A percentile compares a stretch with the other conserved stretches of the same genome.
Conservation (phyloP, 805 yeast genomes). For the Barnettozyma siamensis region DNA sequence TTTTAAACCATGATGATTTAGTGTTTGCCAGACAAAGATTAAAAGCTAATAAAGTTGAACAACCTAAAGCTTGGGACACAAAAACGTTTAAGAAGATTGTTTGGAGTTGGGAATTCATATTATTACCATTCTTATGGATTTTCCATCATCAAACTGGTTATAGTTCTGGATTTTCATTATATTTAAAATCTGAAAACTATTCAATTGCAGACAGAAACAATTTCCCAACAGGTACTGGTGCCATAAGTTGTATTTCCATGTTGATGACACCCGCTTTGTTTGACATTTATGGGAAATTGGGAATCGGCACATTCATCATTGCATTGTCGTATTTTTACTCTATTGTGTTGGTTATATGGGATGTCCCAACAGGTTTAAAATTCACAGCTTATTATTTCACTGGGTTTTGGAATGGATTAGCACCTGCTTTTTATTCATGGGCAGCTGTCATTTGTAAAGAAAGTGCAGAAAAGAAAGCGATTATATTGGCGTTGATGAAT, state of each 20-base stretch:
- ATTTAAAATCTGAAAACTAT: conserved; percentile 2
- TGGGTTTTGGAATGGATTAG: conserved; percentile 5
- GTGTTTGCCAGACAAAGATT: background rate
- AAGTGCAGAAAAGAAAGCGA: conserved; percentile 11
- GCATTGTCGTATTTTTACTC: background rate
- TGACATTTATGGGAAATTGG: conserved; percentile 4
- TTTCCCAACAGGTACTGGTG: conserved; percentile 5
- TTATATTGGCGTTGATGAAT: conserved; percentile 12
- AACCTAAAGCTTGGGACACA: background rate
- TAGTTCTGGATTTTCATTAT: background rate
- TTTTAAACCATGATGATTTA: conserved; percentile 1
- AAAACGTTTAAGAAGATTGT: conserved; percentile 27
- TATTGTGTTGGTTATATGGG: background rate
- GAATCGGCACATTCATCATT: background rate
- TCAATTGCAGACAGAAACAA: conserved; percentile 6
- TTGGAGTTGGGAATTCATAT: conserved; percentile 3
- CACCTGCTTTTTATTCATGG: conserved; percentile 11
- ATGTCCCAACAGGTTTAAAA: conserved; percentile 2
- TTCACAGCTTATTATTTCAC: conserved; percentile 1
- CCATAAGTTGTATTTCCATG: conserved; percentile 1
- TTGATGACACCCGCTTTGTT: conserved; percentile 1
- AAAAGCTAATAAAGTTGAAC: background rate
- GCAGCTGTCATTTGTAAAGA: conserved; percentile 9
- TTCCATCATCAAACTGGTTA: conserved; percentile 5
- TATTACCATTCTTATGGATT: conserved; percentile 5